Base-by-base conservation (phyloP, 164 flowering plant species). In the Macadamia integrifolia region DNA sequence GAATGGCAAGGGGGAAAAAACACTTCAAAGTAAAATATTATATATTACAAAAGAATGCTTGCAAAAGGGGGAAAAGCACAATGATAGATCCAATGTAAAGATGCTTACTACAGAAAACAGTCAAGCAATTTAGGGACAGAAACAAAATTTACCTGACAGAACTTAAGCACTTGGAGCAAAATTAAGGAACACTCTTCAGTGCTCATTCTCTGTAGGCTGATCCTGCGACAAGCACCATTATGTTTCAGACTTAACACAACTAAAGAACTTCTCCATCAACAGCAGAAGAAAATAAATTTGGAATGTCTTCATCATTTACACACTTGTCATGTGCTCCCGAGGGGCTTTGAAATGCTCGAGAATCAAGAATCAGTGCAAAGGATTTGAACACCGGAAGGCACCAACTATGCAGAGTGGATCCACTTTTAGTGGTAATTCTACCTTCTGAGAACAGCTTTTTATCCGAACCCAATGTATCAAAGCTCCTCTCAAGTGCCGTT, bases 381-480 rank as follows among this genome's bases (percentile, higher is more conserved):
- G 86, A 86, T 76, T 83, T 86, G 56, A 86, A 83, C 32, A 82
- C 83, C 43, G 99, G 97, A 43, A 81, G 62, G 62, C 82, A 87
- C 92, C 97, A 95, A 77, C 75, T 73, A 71, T 73, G 67, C 43
- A 77, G 70, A 64, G 78, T 71, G 61, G 77, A 66, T 12, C 23
- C 87, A 76, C 50, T 17, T 60, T 80, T 83, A 61, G 69, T 59
- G 44, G 82, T 66, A 73, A 48, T 52, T 74, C 58, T 71, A 71
- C 49, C 52, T 28, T 82, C 93, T 13, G 71, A 50, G 53, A 67
- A 62, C 55, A 76, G 78, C 62, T 79, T 83, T 23, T 65, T 85
- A 76, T 84, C 88, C 46, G 73, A 69, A 68, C 73, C 61, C 72
- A 66, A 65, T 43, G 80, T 74, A 72, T 61, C 78, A 50, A 76